phyloP scores from a whole-genome alignment of 1,139 yeast genomes.

The Yamadazyma dushanensis region DNA sequence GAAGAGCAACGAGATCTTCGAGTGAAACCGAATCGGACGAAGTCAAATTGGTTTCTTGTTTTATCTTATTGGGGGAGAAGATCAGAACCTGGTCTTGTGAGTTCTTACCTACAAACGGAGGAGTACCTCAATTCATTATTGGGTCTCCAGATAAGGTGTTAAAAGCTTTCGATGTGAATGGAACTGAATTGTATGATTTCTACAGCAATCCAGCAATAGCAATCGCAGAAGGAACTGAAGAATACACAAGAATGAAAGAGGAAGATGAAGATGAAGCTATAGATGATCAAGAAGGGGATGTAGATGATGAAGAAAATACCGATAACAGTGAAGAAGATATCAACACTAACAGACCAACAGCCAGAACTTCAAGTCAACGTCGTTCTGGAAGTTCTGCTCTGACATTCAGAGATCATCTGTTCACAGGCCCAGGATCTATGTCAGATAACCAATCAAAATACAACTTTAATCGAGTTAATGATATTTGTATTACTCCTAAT shows the following conservation, averaged over 20 bases:
- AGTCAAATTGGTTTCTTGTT: constrained; percentile 31
- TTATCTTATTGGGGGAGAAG: constrained; percentile 40
- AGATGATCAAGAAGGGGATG: constrained; percentile 24
- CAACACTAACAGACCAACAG: constrained; percentile 1
- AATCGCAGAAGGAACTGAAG: constrained; percentile 22
- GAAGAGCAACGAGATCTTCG: constrained; percentile 20
- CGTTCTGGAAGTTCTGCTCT: background rate
- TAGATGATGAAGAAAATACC: constrained; percentile 33
- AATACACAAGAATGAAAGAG: constrained; percentile 18
- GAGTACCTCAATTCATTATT: constrained; percentile 57
- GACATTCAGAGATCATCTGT: constrained; percentile 5
- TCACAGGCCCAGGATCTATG: background rate
- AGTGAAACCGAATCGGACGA: constrained; percentile 14
- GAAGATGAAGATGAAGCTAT: constrained; percentile 9
- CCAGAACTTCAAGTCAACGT: background rate
- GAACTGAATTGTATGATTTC: constrained; percentile 44
- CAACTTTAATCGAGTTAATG: constrained; percentile 58
- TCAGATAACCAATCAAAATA: background rate
- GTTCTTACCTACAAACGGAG: constrained; percentile 52
- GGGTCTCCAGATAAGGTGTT: constrained; percentile 81
- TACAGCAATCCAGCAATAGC: constrained; percentile 30
- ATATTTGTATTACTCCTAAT: constrained; percentile 61
- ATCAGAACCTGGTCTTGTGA: constrained; percentile 65
- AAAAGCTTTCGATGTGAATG: constrained; percentile 55
- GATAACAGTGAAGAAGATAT: constrained; percentile 7